Evolutionary conservation across 768 basidiomycete species (phyloP).

Genomic region (Termitomyces sp.): DNA sequence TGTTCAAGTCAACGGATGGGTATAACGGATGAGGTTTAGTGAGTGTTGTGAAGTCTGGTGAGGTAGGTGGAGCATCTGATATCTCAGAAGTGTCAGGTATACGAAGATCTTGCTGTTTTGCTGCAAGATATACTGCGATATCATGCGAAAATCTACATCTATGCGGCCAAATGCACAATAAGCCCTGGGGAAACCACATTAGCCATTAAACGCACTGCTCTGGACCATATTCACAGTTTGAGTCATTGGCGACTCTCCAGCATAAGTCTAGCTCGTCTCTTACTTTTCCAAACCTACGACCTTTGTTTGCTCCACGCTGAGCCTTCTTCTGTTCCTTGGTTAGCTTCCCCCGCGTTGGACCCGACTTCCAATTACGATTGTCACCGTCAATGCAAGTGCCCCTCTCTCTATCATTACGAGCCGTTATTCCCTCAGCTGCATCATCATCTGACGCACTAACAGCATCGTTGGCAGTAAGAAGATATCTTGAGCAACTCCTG

Average conservation of each 20-base stretch:
- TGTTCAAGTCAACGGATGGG: slow-evolving; percentile 40
- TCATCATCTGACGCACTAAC: slow-evolving; percentile 32
- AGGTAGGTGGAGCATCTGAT: slow-evolving; percentile 46
- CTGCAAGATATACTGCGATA: slow-evolving; percentile 65
- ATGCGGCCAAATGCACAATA: background rate
- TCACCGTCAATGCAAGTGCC: slow-evolving; percentile 10
- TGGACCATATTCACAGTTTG: slow-evolving; percentile 64
- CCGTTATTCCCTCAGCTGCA: slow-evolving; percentile 55
- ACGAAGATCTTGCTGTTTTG: slow-evolving; percentile 69
- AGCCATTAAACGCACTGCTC: slow-evolving; percentile 36
- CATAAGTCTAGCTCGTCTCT: slow-evolving; percentile 82
- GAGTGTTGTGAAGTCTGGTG: slow-evolving; percentile 24
- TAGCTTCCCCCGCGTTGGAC: slow-evolving; percentile 29
- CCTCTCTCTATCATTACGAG: slow-evolving; percentile 20
- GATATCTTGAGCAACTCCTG: slow-evolving; percentile 21
- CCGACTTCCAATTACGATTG: slow-evolving; percentile 15
- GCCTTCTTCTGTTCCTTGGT: slow-evolving; percentile 70
- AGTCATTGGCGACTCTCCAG: slow-evolving; percentile 69
- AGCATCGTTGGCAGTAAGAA: slow-evolving; percentile 22
- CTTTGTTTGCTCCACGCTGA: slow-evolving; percentile 79
- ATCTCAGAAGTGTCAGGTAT: slow-evolving; percentile 46
- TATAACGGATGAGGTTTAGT: slow-evolving; percentile 23
- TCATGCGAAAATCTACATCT: slow-evolving; percentile 84
- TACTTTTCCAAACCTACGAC: slow-evolving; percentile 69
- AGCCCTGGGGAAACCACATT: background rate